Base-by-base conservation (phyloP, 495 filamentous ascomycete genomes). In the Bombardia bombarda region DNA sequence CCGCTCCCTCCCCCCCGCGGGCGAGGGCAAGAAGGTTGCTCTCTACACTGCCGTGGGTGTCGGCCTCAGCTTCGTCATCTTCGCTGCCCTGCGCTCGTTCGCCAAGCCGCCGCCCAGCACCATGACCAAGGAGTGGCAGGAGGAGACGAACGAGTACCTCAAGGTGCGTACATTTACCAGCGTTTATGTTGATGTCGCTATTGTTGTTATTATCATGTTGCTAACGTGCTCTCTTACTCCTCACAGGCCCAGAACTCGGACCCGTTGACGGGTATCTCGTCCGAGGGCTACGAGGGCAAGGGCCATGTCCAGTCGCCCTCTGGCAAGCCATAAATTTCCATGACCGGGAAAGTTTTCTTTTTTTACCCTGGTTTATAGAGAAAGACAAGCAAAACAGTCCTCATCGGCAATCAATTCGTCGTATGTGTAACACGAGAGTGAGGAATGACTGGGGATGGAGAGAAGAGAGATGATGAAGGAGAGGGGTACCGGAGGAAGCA, bases 61-160 rank as follows among this genome's bases (percentile, higher is more conserved):
- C 42, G 61, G 63, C 39, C 66, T 66, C 52, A 79, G 77, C 52
- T 65, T 87, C 53, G 66, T 62, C 44, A 19, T 92, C 62, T 89
- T 92, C 68, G 71, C 70, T 52, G 40, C 52, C 51, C 70, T 85
- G 59, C 80, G 83, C 48, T 18, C 66, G 31, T 76, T 80, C 57
- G 86, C 83, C 47, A 77, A 79, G 59, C 72, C 76, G 26, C 50
- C 77, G 38, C 92, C 92, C 40, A 70, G 67, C 65, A 95, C 92
- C 53, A 90, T 98, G 87, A 90, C 69, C 67, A 84, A 85, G 75
- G 92, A 98, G 69, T 97, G 78, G 70, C 85, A 97, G 72, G 87
- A 95, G 73, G 82, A 80, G 43, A 75, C 79, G 46, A 90, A 97
- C 66, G 92, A 94, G 70, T 93, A 84, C 65, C 73, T 95, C 58